Base-by-base conservation (phyloP, 148 eudicot species). In the Rheum nobile region DNA sequence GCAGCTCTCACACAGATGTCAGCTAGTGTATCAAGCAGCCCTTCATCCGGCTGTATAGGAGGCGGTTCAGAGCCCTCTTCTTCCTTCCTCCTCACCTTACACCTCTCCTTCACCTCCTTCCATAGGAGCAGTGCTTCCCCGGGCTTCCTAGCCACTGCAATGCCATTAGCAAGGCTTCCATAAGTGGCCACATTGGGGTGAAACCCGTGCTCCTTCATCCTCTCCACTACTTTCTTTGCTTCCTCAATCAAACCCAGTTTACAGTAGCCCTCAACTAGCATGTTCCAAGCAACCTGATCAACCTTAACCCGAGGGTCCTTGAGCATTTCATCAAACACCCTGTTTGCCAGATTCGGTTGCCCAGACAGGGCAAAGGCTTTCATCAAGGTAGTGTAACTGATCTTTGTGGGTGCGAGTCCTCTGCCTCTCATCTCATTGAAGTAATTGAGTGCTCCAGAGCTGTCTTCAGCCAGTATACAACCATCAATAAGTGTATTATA, bases 361-460 rank as follows among this genome's bases (percentile, higher is more conserved):
- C 97, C 97, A 0, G 94, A 90, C 52, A 84, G 69, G 24, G 99
- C 93, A 72, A 95, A 95, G 43, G 97, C 97, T 79, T 95, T 95
- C 99, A 95, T 95, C 85, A 95, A 80, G 61, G 96, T 95, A 32
- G 99, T 95, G 84, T 95, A 95, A 75, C 97, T 95, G 6, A 95
- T 80, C 86, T 95, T 95, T 8, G 90, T 88, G 2, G 99, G 99
- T 67, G 96, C 88, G 46, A 95, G 92, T 19, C 96, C 97, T 75
- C 79, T 84, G 1, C 85, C 83, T 72, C 97, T 82, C 99, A 95
- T 95, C 86, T 92, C 97, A 68, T 95, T 91, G 74, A 95, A 95
- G 77, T 86, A 92, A 17, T 80, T 74, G 13, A 92, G 87, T 44
- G 96, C 99, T 43, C 90, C 91, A 4, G 97, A 85, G 75, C 94